Evolutionary conservation across 805 yeast species (phyloP), one percentile per base, ranked within the genome.

Genomic region (Kazachstania martiniae): DNA sequence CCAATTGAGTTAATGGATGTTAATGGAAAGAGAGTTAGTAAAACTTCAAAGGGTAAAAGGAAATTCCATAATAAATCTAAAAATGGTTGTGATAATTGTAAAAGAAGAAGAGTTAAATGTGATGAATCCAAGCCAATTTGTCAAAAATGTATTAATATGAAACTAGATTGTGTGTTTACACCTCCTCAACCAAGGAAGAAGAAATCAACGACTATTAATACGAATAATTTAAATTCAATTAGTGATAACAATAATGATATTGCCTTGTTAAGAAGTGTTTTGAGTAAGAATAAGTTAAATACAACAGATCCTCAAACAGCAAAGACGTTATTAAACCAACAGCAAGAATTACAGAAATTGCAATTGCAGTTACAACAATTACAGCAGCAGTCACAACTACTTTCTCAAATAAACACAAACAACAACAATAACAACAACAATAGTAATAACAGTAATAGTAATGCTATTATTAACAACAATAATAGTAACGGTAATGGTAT

Each of bases 31-130:
- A 56, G 49, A 25, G 65, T 58, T 6, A 57, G 60, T 29, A 58
- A 48, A 36, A 56, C 61, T 1, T 61, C 80, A 0, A 71, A 76
- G 0, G 84, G 81, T 5, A 87, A 85, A 58, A 68, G 96, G 28
- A 80, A 83, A 48, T 89, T 79, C 48, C 97, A 89, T 53, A 81
- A 77, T 38, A 89, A 89, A 57, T 81, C 94, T 22, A 71, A 94
- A 36, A 72, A 74, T 35, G 97, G 97, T 0, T 87, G 97, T 59
- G 70, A 76, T 25, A 82, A 93, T 2, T 87, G 97, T 59, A 87
- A 87, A 51, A 70, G 73, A 41, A 70, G 97, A 46, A 65, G 96
- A 32, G 95, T 89, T 25, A 87, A 87, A 53, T 87, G 97, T 63
- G 96, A 87, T 53, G 96, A 89, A 55, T 62, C 63, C 1, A 79